Base-by-base conservation (phyloP, 192 early-diverging fungal genomes). In the Diversispora eburnea region DNA sequence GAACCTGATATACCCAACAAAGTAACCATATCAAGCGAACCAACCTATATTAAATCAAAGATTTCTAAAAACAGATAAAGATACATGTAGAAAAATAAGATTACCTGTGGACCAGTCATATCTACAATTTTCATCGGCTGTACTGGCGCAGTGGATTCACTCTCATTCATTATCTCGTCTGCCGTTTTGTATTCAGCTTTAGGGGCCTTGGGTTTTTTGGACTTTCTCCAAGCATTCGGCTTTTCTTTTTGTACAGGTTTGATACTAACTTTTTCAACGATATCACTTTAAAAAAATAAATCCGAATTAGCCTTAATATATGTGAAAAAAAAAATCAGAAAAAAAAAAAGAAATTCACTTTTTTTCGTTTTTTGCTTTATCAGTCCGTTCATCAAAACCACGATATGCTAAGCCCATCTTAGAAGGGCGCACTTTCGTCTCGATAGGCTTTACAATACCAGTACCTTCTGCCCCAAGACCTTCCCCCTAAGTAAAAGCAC, bases 401-500 rank as follows among this genome's bases (percentile, higher is more conserved):
- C 86, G 85, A 76, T 88, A 93, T 22, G 92, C 91, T 51, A 99
- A 85, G 49, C 95, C 97, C 85, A 89, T 88, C 69, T 88, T 85
- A 9, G 79, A 76, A 3, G 93, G 95, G 45, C 95, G 89, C 15
- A 90, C 67, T 73, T 92, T 93, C 7, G 92, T 92, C 59, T 98
- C 91, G 42, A 99, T 90, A 5, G 97, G 97, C 60, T 94, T 91
- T 4, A 93, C 84, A 20, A 96, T 96, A 71, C 97, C 97, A 55
- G 82, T 80, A 5, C 94, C 93, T 7, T 90, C 88, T 57, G 83
- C 83, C 1, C 97, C 97, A n/a, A 99, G 81, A 72, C 96, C 95
- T 81, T 92, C 83, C 15, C 97, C 97, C 25, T 81, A 42, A 1
- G 25, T 33, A 70, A 20, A 56, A 7, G 8, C 3, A 56, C n/a